A percentile compares a stretch with the other conserved stretches of the same genome.
Evolutionary conservation across 2,329 filamentous ascomycete genomes (phyloP).

Genomic region (Amauroascus niger): DNA sequence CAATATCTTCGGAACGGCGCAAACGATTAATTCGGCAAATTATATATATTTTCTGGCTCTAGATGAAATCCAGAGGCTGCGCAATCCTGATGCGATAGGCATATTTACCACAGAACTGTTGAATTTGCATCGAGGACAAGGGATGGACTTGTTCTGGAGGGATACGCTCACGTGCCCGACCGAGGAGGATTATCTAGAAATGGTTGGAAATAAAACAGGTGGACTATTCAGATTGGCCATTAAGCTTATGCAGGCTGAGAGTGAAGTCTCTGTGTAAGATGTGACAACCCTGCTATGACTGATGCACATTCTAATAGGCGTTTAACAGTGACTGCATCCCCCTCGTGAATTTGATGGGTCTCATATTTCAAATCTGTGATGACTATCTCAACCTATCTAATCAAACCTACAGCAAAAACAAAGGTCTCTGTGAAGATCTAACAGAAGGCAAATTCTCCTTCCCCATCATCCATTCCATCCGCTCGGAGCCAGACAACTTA

Average conservation of each 20-base stretch:
- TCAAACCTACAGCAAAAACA: constrained; percentile 64
- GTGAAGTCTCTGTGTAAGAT: constrained; percentile 14
- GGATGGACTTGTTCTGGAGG: constrained; percentile 35
- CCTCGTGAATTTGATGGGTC: constrained; percentile 51
- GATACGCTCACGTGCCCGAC: constrained; percentile 29
- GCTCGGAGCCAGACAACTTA: constrained; percentile 49
- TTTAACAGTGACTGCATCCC: constrained; percentile 33
- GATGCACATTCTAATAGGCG: constrained; percentile 12
- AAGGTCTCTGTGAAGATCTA: constrained; percentile 58
- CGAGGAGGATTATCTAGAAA: constrained; percentile 34
- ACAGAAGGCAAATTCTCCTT: constrained; percentile 28
- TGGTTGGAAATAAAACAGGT: constrained; percentile 37
- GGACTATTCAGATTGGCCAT: constrained; percentile 32
- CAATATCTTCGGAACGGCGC: constrained; percentile 35
- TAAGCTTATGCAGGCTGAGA: constrained; percentile 31
- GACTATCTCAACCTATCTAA: constrained; percentile 74
- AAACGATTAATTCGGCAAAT: constrained; percentile 42
- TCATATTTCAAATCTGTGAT: constrained; percentile 33
- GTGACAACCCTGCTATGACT: not conserved
- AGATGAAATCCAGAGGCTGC: constrained; percentile 26
- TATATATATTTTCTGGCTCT: constrained; percentile 35
- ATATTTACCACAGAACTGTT: constrained; percentile 32
- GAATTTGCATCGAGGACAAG: constrained; percentile 35
- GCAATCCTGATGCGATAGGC: constrained; percentile 25
- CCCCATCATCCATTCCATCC: constrained; percentile 24